Conservation (phyloP, 2,329 filamentous ascomycete genomes). For the Arthrobotrys musiformis region DNA sequence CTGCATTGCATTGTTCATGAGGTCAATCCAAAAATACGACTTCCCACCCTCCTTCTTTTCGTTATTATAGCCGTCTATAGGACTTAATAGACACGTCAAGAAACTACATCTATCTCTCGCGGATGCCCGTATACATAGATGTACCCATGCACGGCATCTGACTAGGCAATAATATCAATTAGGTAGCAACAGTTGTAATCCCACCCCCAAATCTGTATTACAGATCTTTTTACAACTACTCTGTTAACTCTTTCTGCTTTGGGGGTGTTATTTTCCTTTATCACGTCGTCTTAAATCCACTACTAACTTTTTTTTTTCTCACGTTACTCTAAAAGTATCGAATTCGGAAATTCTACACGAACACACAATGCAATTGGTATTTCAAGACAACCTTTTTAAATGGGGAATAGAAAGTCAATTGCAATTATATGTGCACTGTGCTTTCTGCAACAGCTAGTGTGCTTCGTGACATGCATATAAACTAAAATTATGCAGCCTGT, state of each 20-base stretch:
- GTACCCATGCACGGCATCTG: constrained; percentile 22
- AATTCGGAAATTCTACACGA: constrained; percentile 41
- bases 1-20: constrained; percentile 27
- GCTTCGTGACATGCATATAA: constrained; percentile 17
- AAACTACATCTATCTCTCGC: not conserved
- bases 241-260: not conserved
- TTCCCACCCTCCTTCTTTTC: not conserved
- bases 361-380: not conserved
- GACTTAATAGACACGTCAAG: not conserved
- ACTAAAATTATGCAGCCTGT: constrained; percentile 24
- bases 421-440: not conserved
- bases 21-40: not conserved
- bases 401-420: constrained; percentile 24
- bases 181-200: constrained; percentile 13
- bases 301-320: not conserved
- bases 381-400: not conserved
- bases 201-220: constrained; percentile 13
- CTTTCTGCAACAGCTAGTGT: constrained; percentile 2
- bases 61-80: not conserved
- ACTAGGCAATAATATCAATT: not conserved
- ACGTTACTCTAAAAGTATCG: constrained; percentile 27
- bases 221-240: not conserved
- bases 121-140: not conserved
- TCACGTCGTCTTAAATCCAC: constrained; percentile 4
- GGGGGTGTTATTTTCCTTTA: not conserved